These are phyloP conservation scores for Pharnaceum exiguum DNA, from an alignment of 148 eudicot genomes.

Conservation along the genomic window DNA sequence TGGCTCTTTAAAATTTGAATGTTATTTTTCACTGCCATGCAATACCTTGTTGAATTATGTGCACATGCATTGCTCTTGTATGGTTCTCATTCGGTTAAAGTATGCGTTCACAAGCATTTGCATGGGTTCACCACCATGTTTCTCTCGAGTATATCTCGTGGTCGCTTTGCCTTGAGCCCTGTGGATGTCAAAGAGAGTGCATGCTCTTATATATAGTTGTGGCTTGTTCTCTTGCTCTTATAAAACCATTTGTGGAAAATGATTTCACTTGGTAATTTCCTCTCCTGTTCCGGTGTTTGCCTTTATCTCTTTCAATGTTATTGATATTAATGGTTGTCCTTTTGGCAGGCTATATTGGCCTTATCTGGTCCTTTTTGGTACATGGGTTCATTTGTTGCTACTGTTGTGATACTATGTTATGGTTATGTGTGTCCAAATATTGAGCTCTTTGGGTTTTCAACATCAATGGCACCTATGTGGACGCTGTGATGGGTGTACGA, in stretches of 20 bases:
- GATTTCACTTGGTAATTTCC: conserved; percentile 37
- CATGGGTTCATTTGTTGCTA: conserved; percentile 32
- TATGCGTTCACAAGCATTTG: conserved; percentile 13
- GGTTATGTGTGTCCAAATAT: conserved; percentile 11
- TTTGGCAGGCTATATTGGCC: conserved; percentile 52
- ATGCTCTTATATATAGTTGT: conserved; percentile 12
- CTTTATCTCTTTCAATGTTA: not conserved
- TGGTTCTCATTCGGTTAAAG: conserved; percentile 19
- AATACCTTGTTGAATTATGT: conserved; percentile 38
- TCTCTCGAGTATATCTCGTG: conserved; percentile 11
- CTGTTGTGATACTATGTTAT: conserved; percentile 20
- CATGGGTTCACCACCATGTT: conserved; percentile 11
- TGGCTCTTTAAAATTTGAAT: conserved; percentile 40
- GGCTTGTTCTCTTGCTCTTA: conserved; percentile 27
- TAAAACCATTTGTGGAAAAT: conserved; percentile 24
- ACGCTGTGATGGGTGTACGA: conserved; percentile 19
- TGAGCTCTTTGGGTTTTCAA: conserved; percentile 25
- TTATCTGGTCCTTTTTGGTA: conserved; percentile 32
- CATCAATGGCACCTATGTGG: conserved; percentile 15
- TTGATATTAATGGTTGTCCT: conserved; percentile 34
- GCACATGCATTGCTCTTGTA: conserved; percentile 30
- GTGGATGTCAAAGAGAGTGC: conserved; percentile 7
- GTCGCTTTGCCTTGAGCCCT: conserved; percentile 18
- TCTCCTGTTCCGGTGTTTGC: conserved; percentile 16
- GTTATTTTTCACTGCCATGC: conserved; percentile 37